These are phyloP conservation scores for Monosporascus cannonballus DNA, from an alignment of 2,329 filamentous ascomycete genomes.

Conservation along the genomic window DNA sequence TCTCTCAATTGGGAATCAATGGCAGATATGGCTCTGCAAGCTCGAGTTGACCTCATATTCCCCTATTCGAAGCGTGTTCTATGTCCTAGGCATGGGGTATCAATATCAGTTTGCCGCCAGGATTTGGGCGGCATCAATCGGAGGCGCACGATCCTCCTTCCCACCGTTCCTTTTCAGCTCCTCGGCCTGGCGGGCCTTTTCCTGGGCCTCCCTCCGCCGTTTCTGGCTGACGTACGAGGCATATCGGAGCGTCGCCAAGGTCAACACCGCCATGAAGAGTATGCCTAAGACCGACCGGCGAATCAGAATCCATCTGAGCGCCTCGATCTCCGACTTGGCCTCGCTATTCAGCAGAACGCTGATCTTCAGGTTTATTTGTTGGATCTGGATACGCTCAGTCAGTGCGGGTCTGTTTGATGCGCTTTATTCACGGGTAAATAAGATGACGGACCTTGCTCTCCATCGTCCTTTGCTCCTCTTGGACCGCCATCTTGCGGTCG, in stretches of 20 bases:
- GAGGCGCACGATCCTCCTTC: constrained; percentile 38
- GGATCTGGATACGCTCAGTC: constrained; percentile 50
- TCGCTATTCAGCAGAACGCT: constrained; percentile 86
- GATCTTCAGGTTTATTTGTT: constrained; percentile 95
- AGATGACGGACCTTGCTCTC: constrained; percentile 63
- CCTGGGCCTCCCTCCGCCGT: constrained; percentile 39
- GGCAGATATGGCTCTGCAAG: no score
- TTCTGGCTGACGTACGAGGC: constrained; percentile 49
- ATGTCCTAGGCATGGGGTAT: constrained; percentile 18
- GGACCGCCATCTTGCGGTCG: constrained; percentile 86
- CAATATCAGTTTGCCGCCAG: constrained; percentile 45
- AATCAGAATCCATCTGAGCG: constrained; percentile 78
- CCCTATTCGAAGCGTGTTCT: constrained; percentile 1
- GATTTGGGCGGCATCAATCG: constrained; percentile 51
- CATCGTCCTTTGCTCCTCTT: constrained; percentile 78
- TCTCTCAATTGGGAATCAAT: no score
- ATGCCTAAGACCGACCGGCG: constrained; percentile 59
- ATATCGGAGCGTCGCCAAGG: constrained; percentile 54
- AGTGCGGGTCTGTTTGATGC: background rate
- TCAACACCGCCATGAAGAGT: constrained; percentile 58
- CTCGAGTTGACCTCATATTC: background rate
- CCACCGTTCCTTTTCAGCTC: constrained; percentile 36
- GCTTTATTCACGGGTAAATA: background rate
- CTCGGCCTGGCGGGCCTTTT: constrained; percentile 37
- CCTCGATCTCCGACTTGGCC: constrained; percentile 86